Evolutionary conservation across 202 grass and related monocot species (phyloP), one percentile per base, ranked within the genome.

Genomic region (Digitaria exilis): DNA sequence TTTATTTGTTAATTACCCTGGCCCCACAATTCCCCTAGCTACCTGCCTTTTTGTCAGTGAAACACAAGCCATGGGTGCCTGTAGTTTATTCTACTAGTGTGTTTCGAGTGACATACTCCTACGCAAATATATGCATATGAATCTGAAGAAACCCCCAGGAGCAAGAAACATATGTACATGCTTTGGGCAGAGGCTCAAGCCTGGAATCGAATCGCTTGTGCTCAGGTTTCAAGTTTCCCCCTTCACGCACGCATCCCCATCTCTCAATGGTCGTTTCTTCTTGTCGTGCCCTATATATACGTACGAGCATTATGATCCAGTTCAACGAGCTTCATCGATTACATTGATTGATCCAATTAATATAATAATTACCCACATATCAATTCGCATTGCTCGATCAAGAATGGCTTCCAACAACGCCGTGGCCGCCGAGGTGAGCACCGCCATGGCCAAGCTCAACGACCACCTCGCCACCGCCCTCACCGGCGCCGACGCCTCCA

Each of bases 361-460:
- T n/a, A n/a, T n/a, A n/a, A n/a, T n/a, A 66, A n/a, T n/a, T 18
- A 64, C 18, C 60, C 21, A 70, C n/a, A n/a, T n/a, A n/a, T 46
- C 19, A 3, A 34, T 52, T 35, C 21, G 9, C 14, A 39, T 37
- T 51, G 1, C 0, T 17, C 2, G 25, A 16, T 5, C 9, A 75
- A 1, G 2, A 19, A 64, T 72, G 83, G 73, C 78, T 28, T 69
- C 60, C 79, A 83, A 43, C 73, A 16, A 59, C 39, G 43, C 26
- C 21, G 77, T 63, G 16, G 82, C 77, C 44, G 28, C 77, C 2
- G 90, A 87, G 81, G 72, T 93, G 75, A 81, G 65, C 62, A 46
- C 35, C 83, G 73, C 81, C 66, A 44, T 94, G 34, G 58, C 87
- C 61, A 90, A 93, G 73, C 90, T 98, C 87, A 90, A 88, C 31